Evolutionary conservation across 805 yeast species (phyloP).

Genomic region (Ogataea wickerhamii): DNA sequence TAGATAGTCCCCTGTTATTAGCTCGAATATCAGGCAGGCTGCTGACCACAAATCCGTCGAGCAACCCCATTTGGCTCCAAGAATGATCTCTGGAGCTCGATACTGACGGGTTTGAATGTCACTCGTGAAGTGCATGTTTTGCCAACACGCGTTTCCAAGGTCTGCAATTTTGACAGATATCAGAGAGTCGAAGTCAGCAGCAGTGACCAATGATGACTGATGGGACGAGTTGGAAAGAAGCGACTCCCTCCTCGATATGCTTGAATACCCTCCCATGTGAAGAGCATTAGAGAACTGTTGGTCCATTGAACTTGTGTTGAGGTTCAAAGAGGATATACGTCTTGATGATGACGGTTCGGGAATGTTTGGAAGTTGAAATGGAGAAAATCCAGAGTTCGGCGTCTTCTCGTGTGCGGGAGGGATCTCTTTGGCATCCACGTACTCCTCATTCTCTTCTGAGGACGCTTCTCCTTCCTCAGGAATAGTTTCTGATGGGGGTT

Average conservation of each 20-base stretch:
- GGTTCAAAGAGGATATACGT: constrained; percentile 14
- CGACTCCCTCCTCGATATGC: constrained; percentile 13
- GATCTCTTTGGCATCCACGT: constrained; percentile 28
- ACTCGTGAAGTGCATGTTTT: constrained; percentile 58
- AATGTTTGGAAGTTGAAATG: constrained; percentile 7
- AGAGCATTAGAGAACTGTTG: background rate
- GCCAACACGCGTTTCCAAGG: constrained; percentile 68
- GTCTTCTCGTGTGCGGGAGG: constrained; percentile 4
- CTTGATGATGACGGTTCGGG: constrained; percentile 7
- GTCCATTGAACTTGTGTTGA: constrained; percentile 4
- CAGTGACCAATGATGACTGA: constrained; percentile 14
- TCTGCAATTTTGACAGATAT: constrained; percentile 60
- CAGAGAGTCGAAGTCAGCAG: constrained; percentile 27
- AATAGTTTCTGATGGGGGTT: constrained; percentile 10
- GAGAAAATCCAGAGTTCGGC: constrained; percentile 2
- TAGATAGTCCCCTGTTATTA: constrained; percentile 57
- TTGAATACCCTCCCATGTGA: background rate
- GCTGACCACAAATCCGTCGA: constrained; percentile 60
- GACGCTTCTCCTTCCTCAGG: constrained; percentile 16
- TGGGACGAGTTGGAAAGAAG: constrained; percentile 12
- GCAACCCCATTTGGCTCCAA: constrained; percentile 60
- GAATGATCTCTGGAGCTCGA: constrained; percentile 59
- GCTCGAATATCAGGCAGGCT: constrained; percentile 56
- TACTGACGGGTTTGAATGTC: constrained; percentile 70
- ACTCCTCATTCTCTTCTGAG: constrained; percentile 16